These are phyloP conservation scores for Wickerhamiella pararugosa DNA, from an alignment of 1,139 yeast genomes.

Conservation along the genomic window DNA sequence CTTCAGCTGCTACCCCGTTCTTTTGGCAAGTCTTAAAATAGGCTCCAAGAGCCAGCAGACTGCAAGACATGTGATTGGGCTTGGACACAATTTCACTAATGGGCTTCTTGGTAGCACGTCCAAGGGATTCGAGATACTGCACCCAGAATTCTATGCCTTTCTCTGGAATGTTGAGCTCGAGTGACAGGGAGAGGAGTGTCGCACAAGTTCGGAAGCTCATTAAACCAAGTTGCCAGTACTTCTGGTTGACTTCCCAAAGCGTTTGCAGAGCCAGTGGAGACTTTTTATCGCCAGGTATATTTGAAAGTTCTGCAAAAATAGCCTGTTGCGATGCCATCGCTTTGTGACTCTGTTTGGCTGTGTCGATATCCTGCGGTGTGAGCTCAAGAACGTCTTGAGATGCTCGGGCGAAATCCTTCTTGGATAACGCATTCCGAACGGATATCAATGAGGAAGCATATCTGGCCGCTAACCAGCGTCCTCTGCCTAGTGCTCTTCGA, in stretches of 20 bases:
- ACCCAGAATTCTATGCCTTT: conserved; percentile 25
- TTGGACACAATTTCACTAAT: conserved; percentile 14
- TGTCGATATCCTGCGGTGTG: not conserved
- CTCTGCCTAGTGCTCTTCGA: not conserved
- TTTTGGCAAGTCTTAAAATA: conserved; percentile 11
- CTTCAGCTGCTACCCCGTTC: conserved; percentile 11
- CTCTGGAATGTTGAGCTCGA: conserved; percentile 17
- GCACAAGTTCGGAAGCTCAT: conserved; percentile 8
- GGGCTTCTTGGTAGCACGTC: conserved; percentile 7
- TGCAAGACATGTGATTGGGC: conserved; percentile 14
- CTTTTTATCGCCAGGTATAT: not conserved
- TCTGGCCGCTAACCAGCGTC: not conserved
- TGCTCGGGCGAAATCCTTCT: conserved; percentile 1
- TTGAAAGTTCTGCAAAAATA: not conserved
- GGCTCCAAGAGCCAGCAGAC: conserved; percentile 15
- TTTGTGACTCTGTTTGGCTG: not conserved
- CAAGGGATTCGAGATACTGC: conserved; percentile 21
- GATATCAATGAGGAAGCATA: conserved; percentile 1
- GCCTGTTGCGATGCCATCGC: not conserved
- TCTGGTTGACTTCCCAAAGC: not conserved
- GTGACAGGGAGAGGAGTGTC: conserved; percentile 10
- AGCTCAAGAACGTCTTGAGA: not conserved
- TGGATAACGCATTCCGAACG: not conserved
- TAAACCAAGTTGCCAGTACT: conserved; percentile 2
- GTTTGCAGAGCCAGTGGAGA: not conserved